Evolutionary conservation across 192 early-diverging fungal genomes (phyloP), one percentile per base, ranked within the genome.

Genomic region (Oehlia diaphana): DNA sequence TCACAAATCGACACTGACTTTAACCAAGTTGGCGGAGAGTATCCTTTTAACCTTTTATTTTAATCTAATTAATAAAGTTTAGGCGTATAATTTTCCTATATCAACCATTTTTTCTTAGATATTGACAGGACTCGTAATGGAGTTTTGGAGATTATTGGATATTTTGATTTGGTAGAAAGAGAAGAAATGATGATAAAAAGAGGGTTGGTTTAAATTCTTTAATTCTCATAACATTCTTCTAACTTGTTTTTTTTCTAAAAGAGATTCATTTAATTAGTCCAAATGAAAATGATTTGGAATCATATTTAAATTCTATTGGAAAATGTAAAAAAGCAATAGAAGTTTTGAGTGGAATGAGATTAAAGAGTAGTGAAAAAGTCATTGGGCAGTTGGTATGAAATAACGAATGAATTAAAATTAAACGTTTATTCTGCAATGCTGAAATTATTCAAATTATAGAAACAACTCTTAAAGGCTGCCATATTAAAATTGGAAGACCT

Each of bases 11-110:
- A 96, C 94, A 12, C 90, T 92, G 69, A 89, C 87, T 70, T 82
- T 96, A 64, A 94, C 94, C 7, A 86, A 85, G 63, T 81, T 94
- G 8, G 89, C 90, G 16, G 92, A 92, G 72, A 94, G 94, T 95
- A 88, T 19, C 89, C 82, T 26, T 74, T 58, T 0, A 62, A 12
- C 21, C 42, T 73, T 19, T 58, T 66, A 5, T 23, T 9, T 26
- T 16, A 35, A 79, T 33, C 79, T 0, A 49, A 4, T 19, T 19
- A 37, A 53, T 4, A 53, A 47, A 13, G 2, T 12, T 47, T 47
- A 47, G 10, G 10, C 0, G 10, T 12, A 47, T 47, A 8, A 14
- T 67, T 37, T 33, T 28, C 37, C 69, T 71, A 72, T 28, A 72
- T 72, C 44, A 58, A 13, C 16, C 28, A 33, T 50, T 49, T n/a